These are phyloP conservation scores for Penicillium sp. DNA, from an alignment of 2,329 filamentous ascomycete species.

Conservation along the genomic window DNA sequence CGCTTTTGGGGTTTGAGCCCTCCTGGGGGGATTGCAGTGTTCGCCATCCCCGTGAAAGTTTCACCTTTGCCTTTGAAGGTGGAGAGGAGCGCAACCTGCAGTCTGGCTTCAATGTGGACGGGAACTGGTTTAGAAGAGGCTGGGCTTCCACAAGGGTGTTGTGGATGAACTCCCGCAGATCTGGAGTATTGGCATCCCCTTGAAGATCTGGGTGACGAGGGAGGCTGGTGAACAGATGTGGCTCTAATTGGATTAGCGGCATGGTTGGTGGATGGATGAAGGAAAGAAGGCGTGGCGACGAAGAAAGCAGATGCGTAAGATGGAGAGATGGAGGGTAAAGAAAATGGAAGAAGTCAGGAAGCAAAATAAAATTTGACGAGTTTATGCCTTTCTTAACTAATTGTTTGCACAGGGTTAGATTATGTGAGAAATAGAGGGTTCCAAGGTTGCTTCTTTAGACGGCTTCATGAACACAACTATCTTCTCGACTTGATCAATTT, in stretches of 20 bases:
- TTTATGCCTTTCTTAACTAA: neutral
- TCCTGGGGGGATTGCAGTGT: conserved; percentile 1
- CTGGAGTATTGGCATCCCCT: neutral
- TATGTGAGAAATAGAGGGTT: neutral
- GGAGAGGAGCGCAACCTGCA: conserved; percentile 26
- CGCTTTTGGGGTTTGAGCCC: conserved; percentile 10
- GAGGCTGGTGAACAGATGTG: conserved; percentile 27
- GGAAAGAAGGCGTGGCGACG: neutral
- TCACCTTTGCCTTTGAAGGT: conserved; percentile 29
- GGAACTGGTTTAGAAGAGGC: conserved; percentile 26
- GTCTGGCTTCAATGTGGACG: conserved; percentile 24
- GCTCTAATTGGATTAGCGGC: conserved; percentile 24
- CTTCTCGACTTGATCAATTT: neutral
- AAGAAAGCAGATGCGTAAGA: neutral
- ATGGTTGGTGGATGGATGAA: conserved; percentile 7
- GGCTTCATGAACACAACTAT: neutral
- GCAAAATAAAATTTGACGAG: neutral
- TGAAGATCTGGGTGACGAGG: conserved; percentile 29
- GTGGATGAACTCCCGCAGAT: conserved; percentile 20
- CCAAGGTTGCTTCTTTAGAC: neutral
- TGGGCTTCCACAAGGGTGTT: conserved; percentile 28
- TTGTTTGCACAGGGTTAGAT: neutral
- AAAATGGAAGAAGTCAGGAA: neutral
- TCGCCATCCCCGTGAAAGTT: conserved; percentile 22
- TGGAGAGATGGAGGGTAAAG: neutral